Evolutionary conservation across 805 yeast species (phyloP).

Genomic region (Ogataea naganishii): DNA sequence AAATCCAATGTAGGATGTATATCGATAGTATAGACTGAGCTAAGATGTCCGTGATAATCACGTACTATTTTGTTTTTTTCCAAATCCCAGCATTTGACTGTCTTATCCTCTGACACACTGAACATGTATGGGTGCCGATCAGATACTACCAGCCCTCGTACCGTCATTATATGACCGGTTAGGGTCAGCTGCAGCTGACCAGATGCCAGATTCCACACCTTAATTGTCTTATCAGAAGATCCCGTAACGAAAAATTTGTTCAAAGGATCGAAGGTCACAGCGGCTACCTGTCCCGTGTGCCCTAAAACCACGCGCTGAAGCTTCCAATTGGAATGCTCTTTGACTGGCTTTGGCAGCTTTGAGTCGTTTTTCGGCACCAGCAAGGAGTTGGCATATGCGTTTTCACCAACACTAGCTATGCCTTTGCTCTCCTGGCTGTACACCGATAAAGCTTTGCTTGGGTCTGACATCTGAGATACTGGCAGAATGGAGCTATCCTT

Average conservation of each 20-base stretch:
- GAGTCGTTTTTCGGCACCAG: conserved; percentile 13
- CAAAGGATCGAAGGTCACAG: conserved; percentile 76
- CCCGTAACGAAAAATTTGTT: conserved; percentile 93
- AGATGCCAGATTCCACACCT: conserved; percentile 82
- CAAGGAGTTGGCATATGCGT: conserved; percentile 15
- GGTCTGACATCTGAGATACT: conserved; percentile 2
- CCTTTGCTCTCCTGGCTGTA: conserved; percentile 1
- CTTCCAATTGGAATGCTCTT: conserved; percentile 61
- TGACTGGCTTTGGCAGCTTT: conserved; percentile 11
- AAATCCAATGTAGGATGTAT: conserved; percentile 84
- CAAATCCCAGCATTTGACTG: conserved; percentile 93
- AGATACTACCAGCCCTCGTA: conserved; percentile 68
- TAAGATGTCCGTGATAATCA: conserved; percentile 89
- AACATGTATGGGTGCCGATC: conserved; percentile 79
- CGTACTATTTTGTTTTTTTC: conserved; percentile 76
- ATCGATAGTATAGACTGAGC: conserved; percentile 78
- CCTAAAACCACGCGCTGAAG: conserved; percentile 71
- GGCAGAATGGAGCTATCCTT: too few relatives aligned
- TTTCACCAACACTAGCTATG: conserved; percentile 6
- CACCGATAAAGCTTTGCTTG: conserved; percentile 9
- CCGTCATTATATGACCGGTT: conserved; percentile 88
- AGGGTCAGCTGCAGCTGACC: conserved; percentile 65
- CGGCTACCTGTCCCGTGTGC: conserved; percentile 88
- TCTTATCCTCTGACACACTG: conserved; percentile 87
- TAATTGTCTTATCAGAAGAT: conserved; percentile 78